Evolutionary conservation across 2,329 filamentous ascomycete species (phyloP).

Genomic region (Phoma herbarum): DNA sequence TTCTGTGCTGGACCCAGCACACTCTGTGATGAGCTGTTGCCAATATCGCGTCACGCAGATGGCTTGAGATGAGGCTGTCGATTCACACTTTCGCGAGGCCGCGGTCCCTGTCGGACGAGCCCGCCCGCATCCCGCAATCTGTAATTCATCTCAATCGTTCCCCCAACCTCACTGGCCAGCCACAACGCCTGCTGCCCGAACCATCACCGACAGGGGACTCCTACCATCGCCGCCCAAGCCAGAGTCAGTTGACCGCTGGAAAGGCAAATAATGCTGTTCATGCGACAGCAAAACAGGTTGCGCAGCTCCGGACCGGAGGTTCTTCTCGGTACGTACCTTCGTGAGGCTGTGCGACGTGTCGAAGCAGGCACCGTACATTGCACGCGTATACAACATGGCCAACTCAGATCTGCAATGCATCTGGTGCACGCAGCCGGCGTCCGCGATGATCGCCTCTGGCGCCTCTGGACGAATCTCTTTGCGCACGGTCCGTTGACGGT

Average conservation of each 20-base stretch:
- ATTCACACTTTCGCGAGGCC: constrained; percentile 12
- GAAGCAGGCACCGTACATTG: constrained; percentile 23
- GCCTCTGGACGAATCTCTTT: constrained; percentile 27
- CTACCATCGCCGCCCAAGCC: constrained; percentile 28
- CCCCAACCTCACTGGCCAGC: constrained; percentile 25
- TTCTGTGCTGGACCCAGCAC: constrained; percentile 11
- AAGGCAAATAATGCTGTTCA: constrained; percentile 19
- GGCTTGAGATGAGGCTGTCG: constrained; percentile 35
- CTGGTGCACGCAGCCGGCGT: constrained; percentile 27
- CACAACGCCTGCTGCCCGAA: constrained; percentile 27
- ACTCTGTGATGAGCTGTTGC: constrained; percentile 28
- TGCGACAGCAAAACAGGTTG: constrained; percentile 22
- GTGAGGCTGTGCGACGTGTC: constrained; percentile 29
- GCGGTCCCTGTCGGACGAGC: constrained; percentile 16
- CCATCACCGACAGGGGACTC: constrained; percentile 23
- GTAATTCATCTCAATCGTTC: constrained; percentile 16
- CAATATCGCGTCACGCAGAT: constrained; percentile 37
- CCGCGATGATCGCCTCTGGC: constrained; percentile 40
- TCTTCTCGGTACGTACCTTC: constrained; percentile 20
- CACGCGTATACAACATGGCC: constrained; percentile 34
- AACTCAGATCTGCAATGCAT: constrained; percentile 39
- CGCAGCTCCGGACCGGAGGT: constrained; percentile 5
- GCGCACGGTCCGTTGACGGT: constrained; percentile 20
- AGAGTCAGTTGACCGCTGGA: constrained; percentile 28
- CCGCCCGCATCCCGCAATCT: constrained; percentile 21